Base-by-base conservation (phyloP, 495 filamentous ascomycete genomes). In the Trichocladium antarcticum region DNA sequence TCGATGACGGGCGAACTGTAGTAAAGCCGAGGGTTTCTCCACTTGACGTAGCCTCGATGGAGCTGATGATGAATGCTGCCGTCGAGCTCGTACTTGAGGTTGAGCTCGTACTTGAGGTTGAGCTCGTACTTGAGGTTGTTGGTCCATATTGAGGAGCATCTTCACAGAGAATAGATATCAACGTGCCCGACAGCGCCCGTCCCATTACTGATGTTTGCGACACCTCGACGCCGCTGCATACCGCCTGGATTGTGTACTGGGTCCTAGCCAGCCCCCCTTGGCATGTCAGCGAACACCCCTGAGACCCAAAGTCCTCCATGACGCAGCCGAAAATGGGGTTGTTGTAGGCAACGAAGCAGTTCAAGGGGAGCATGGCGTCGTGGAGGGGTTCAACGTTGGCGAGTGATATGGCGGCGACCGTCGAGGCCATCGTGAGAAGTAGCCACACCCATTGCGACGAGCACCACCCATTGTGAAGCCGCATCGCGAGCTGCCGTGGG, bases 311-410 rank as follows among this genome's bases (percentile, higher is more conserved):
- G 49, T 73, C 69, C 19, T 20, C 49, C 15, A 43, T 53, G 6
- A 50, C 45, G 54, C 69, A 73, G 38, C 60, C 57, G 6, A 46
- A 16, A 28, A 73, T 65, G 0, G 49, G 52, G 19, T 43, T 35
- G 45, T 65, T 64, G 51, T 73, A 73, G 36, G 66, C 64, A 12
- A 64, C 44, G 16, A 68, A 64, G 42, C 69, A 73, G 14, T 43
- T 41, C 31, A 66, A 58, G 0, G 67, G 61, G 39, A 70, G 57
- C 27, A 29, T 8, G 56, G 49, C 7, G 58, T 42, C 15, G 66
- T 66, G 11, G 49, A 73, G 65, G 47, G 57, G 31, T 29, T 70
- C 63, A 42, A 70, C 67, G 35, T 62, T 54, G 50, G 62, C 60
- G 32, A 73, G 47, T 17, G 62, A 62, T 22, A 73, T 53, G 32